Conservation (phyloP, 306 rosid genomes). For the Lablab purpureus region DNA sequence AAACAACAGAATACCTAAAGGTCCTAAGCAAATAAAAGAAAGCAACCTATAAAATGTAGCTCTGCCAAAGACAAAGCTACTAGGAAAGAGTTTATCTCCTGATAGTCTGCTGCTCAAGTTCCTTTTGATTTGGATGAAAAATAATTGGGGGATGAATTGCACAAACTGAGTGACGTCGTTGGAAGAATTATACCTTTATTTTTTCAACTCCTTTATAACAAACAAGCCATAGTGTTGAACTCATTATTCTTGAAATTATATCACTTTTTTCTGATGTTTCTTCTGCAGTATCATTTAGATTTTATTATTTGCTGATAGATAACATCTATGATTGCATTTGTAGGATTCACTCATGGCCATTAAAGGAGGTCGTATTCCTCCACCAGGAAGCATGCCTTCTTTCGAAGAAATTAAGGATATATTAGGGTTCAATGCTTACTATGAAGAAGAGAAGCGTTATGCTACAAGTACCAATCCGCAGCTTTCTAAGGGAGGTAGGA, state of each 20-base stretch:
- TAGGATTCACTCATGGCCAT: slow-evolving; percentile 87
- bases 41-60: neutral
- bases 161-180: neutral
- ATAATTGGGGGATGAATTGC: neutral
- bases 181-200: neutral
- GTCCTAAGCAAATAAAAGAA: neutral
- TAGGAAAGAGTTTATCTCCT: neutral
- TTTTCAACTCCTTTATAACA: slow-evolving; percentile 1
- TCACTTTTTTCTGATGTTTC: slow-evolving; percentile 18
- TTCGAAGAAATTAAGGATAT: slow-evolving; percentile 90
- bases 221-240: neutral
- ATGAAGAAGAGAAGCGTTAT: slow-evolving; percentile 93
- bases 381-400: slow-evolving; percentile 95
- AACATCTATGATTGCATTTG: slow-evolving; percentile 41
- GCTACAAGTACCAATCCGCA: slow-evolving; percentile 56
- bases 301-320: slow-evolving; percentile 18
- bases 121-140: neutral
- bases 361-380: slow-evolving; percentile 92
- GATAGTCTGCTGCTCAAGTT: neutral
- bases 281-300: neutral
- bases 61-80: neutral
- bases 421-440: slow-evolving; percentile 84
- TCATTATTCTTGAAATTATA: slow-evolving; percentile 6
- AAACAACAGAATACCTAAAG: neutral
- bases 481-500: slow-evolving; percentile 69